Conservation (phyloP, 495 filamentous ascomycete species). For the Talaromyces stipitatus region DNA sequence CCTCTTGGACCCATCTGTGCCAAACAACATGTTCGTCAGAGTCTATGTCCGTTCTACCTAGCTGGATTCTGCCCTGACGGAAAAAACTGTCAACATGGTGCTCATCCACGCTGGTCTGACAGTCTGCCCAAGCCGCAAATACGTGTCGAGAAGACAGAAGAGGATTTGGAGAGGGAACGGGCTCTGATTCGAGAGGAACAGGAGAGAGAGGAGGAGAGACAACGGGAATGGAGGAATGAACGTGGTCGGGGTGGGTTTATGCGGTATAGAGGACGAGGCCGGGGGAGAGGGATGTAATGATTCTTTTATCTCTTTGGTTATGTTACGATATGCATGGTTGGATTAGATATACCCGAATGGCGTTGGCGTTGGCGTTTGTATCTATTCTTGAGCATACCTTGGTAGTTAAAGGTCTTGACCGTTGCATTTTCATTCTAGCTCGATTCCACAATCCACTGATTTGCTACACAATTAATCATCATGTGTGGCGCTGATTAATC, state of each 20-base stretch:
- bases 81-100: constrained; percentile 62
- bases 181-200: constrained; percentile 47
- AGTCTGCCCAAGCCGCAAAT: constrained; percentile 68
- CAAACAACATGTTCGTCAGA: constrained; percentile 73
- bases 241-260: constrained; percentile 40
- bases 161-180: constrained; percentile 51
- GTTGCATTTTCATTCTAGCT: too few species aligned
- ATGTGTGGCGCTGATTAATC: not conserved
- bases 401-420: too few species aligned
- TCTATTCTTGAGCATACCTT: not conserved
- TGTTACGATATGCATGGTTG: not conserved
- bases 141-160: constrained; percentile 51
- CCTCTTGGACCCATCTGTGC: constrained; percentile 79
- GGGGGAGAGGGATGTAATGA: constrained; percentile 33
- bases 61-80: constrained; percentile 94
- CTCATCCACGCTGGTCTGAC: constrained; percentile 70
- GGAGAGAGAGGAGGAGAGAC: constrained; percentile 43
- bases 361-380: not conserved
- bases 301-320: not conserved
- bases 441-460: not conserved
- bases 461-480: not conserved
- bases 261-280: constrained; percentile 39
- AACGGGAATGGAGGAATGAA: constrained; percentile 43
- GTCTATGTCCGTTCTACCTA: constrained; percentile 76
- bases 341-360: not conserved